A percentile compares a stretch with the other conserved stretches of the same genome.
These are phyloP conservation scores for Curvularia sp. DNA, from an alignment of 2,329 filamentous ascomycete genomes.

Conservation along the genomic window DNA sequence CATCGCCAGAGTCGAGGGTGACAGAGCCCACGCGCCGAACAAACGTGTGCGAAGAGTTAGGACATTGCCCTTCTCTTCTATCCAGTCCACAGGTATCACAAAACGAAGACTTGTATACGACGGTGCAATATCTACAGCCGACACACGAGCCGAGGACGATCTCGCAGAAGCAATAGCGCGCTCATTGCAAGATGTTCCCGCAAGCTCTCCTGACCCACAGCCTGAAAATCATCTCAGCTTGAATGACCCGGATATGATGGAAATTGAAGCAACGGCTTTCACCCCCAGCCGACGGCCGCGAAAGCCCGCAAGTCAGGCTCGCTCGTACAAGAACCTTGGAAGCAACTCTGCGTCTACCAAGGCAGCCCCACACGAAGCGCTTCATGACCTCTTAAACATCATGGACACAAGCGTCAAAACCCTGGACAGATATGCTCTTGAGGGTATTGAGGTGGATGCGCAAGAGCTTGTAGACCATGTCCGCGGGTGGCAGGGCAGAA, in stretches of 20 bases:
- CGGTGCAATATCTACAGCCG: neutral
- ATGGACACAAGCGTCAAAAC: slow-evolving; percentile 1
- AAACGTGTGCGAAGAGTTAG: neutral
- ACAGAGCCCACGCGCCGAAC: neutral
- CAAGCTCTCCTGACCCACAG: neutral
- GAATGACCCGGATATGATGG: slow-evolving; percentile 2
- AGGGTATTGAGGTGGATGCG: neutral
- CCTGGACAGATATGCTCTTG: neutral
- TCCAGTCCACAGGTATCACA: neutral
- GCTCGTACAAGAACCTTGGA: slow-evolving; percentile 5
- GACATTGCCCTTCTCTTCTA: neutral
- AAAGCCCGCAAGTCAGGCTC: neutral
- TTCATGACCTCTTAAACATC: neutral
- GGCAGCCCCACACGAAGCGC: neutral
- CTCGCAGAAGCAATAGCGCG: slow-evolving; percentile 13
- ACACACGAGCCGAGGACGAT: slow-evolving; percentile 4
- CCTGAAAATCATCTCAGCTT: neutral
- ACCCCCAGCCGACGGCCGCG: neutral
- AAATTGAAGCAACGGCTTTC: slow-evolving; percentile 6
- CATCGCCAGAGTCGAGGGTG: neutral
- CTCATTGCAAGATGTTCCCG: slow-evolving; percentile 4
- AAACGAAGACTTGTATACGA: neutral
- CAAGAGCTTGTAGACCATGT: neutral
- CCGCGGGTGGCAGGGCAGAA: neutral
- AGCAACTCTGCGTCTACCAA: slow-evolving; percentile 5